These are phyloP conservation scores for Noccaea bulbosa DNA, from an alignment of 345 rosid genomes.

Conservation along the genomic window DNA sequence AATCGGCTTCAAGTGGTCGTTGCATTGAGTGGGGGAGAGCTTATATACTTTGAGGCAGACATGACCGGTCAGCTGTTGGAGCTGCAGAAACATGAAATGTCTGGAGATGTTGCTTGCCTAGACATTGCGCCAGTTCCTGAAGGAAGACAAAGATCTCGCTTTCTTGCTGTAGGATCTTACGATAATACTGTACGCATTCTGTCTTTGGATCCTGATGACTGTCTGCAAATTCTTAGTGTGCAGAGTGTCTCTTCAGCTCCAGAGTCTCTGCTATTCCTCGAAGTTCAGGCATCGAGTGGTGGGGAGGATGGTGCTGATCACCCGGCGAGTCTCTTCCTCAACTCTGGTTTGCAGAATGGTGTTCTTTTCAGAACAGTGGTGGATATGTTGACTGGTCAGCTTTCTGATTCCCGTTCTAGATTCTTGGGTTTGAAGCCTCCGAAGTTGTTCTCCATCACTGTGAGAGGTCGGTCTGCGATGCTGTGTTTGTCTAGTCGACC, in stretches of 20 bases:
- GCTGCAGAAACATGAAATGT: conserved; percentile 98
- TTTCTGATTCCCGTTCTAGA: conserved; percentile 95
- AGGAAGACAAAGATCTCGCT: conserved; percentile 98
- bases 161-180: conserved; percentile 96
- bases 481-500: conserved; percentile 95
- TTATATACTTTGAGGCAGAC: conserved; percentile 95
- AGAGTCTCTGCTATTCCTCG: conserved; percentile 95
- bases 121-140: conserved; percentile 99
- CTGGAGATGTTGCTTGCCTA: conserved; percentile 98
- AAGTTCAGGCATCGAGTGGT: conserved; percentile 93
- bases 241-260: conserved; percentile 98
- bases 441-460: conserved; percentile 77
- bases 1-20: conserved; percentile 95
- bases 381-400: conserved; percentile 98
- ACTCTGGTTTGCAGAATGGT: conserved; percentile 92
- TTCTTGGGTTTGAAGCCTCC: conserved; percentile 94
- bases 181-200: conserved; percentile 90
- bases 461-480: conserved; percentile 95
- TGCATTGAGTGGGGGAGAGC: conserved; percentile 98
- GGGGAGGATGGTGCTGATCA: conserved; percentile 99
- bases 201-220: conserved; percentile 97
- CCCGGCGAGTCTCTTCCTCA: conserved; percentile 96
- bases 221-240: conserved; percentile 93
- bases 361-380: conserved; percentile 95
- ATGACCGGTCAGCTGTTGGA: conserved; percentile 96